Conservation (phyloP, 306 rosid species). For the Benincasa hispida region DNA sequence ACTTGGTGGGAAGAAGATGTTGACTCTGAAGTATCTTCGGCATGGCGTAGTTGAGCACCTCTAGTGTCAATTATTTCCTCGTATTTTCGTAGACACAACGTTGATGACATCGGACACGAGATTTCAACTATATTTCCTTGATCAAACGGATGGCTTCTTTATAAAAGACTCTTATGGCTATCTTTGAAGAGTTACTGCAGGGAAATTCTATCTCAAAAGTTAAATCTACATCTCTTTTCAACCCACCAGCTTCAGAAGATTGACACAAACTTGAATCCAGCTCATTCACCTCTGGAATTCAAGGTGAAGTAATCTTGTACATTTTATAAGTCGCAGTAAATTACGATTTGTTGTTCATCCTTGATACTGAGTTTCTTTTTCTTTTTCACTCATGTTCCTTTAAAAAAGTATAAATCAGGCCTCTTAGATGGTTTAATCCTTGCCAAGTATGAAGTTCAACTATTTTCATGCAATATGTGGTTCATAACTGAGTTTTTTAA, state of each 20-base stretch:
- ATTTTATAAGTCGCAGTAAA: neutral
- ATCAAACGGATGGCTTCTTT: conserved; percentile 53
- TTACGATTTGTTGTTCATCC: neutral
- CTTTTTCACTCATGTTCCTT: neutral
- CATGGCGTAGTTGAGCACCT: conserved; percentile 69
- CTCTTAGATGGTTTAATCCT: neutral
- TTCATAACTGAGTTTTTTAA: too few relatives aligned
- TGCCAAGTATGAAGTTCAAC: neutral
- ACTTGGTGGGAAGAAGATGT: conserved; percentile 98
- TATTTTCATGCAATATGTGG: neutral
- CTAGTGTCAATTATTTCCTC: conserved; percentile 65
- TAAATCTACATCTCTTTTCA: conserved; percentile 37
- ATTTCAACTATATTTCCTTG: conserved; percentile 49
- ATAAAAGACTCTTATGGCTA: conserved; percentile 35
- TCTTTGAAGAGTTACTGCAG: conserved; percentile 19
- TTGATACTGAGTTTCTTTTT: neutral
- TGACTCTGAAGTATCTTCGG: conserved; percentile 67
- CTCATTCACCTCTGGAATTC: neutral
- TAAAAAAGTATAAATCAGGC: neutral
- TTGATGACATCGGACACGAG: conserved; percentile 42
- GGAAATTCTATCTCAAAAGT: conserved; percentile 21
- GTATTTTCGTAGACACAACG: conserved; percentile 60
- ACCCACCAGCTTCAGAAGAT: conserved; percentile 25
- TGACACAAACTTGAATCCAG: conserved; percentile 12
- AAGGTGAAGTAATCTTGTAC: neutral